A percentile compares a stretch with the other conserved stretches of the same genome.
These are phyloP conservation scores for Pythium brassicae DNA, from an alignment of 352 stramenopile species.

Conservation along the genomic window DNA sequence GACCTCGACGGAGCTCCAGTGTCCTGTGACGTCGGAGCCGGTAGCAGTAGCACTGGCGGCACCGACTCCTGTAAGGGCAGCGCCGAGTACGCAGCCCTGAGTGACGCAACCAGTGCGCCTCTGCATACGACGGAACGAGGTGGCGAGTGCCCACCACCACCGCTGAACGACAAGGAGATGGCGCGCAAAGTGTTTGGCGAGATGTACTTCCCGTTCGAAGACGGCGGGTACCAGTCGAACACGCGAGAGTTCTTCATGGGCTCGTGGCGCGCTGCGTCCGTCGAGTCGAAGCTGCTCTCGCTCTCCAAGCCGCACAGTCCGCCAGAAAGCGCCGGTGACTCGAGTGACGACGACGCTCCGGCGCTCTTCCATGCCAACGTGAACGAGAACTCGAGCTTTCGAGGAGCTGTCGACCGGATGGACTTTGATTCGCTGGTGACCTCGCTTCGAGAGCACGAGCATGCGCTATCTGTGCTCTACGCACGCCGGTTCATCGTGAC, in stretches of 20 bases:
- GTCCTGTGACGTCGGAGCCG: too few species aligned
- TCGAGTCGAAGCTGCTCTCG: slow-evolving; percentile 26
- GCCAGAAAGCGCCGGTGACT: not conserved
- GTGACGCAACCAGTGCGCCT: not conserved
- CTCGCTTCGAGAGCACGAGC: slow-evolving; percentile 6
- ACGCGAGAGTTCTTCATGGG: slow-evolving; percentile 27
- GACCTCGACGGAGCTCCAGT: not conserved
- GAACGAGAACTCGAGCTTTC: not conserved
- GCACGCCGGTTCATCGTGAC: slow-evolving; percentile 6
- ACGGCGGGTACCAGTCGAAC: slow-evolving; percentile 67
- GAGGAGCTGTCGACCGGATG: slow-evolving; percentile 4
- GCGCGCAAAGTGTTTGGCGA: slow-evolving; percentile 79
- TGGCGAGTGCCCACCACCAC: slow-evolving; percentile 1
- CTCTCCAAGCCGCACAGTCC: not conserved
- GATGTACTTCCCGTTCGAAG: slow-evolving; percentile 85
- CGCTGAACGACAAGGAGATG: slow-evolving; percentile 77
- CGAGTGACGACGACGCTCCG: not conserved
- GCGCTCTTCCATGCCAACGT: not conserved
- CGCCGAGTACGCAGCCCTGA: not conserved
- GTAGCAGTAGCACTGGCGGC: not conserved
- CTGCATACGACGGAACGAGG: not conserved
- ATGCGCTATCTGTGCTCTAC: slow-evolving; percentile 9
- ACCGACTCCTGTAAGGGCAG: not conserved
- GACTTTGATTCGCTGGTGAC: slow-evolving; percentile 4
- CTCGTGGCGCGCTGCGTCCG: slow-evolving; percentile 18